Conservation (phyloP, 768 basidiomycete genomes). For the Harrya chromipes region DNA sequence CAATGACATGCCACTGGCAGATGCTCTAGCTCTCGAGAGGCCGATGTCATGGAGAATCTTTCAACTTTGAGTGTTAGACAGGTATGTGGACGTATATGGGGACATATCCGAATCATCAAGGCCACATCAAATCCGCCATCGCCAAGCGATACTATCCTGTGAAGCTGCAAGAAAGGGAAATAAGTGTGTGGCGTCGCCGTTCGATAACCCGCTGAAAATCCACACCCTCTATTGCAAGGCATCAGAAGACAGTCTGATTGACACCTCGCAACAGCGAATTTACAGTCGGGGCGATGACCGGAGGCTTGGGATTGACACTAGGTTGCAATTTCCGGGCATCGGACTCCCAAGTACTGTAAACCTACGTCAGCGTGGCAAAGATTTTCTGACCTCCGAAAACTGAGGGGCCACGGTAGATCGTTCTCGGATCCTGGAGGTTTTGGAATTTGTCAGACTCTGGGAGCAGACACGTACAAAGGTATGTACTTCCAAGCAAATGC, state of each 20-base stretch:
- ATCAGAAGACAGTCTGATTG: background rate
- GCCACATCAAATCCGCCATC: background rate
- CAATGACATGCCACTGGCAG: too few relatives aligned
- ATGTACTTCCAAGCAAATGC: too few relatives aligned
- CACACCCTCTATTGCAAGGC: background rate
- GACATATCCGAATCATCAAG: background rate
- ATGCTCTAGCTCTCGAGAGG: too few relatives aligned
- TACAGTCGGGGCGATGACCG: background rate
- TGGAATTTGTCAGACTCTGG: too few relatives aligned
- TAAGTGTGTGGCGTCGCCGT: background rate
- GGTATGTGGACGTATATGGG: too few relatives aligned
- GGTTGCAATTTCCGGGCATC: background rate
- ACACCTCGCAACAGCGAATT: background rate
- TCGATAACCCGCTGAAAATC: too few relatives aligned
- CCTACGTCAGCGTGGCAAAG: background rate
- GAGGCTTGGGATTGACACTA: background rate
- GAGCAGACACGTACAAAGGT: too few relatives aligned
- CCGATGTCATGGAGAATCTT: too few relatives aligned
- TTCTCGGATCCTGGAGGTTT: too few relatives aligned
- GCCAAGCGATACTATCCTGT: background rate
- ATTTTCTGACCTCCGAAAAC: too few relatives aligned
- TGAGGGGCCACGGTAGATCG: too few relatives aligned
- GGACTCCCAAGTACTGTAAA: background rate
- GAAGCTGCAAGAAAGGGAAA: background rate
- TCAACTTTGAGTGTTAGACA: too few relatives aligned